Conservation (phyloP, 495 filamentous ascomycete species). For the Penicillium pulvis region DNA sequence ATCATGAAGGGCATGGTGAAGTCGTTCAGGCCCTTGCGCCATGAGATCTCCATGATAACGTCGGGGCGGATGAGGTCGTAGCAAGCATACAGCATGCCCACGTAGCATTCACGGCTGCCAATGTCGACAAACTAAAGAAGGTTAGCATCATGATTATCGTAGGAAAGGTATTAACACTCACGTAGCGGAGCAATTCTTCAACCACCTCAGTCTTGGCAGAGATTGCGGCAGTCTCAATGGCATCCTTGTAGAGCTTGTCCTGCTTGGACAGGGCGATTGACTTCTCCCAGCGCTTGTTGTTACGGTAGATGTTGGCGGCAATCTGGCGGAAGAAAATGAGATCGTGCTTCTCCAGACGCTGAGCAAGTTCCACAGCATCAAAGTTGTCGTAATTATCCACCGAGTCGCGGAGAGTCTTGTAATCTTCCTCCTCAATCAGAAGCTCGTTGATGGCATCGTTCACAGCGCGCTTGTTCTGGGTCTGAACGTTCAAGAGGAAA, state of each 20-base stretch:
- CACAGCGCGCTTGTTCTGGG: conserved; percentile 96
- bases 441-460: conserved; percentile 99
- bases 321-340: conserved; percentile 99
- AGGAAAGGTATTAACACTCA: conserved; percentile 53
- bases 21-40: conserved; percentile 92
- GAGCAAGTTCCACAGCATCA: conserved; percentile 91
- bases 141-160: conserved; percentile 32
- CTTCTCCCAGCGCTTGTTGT: conserved; percentile 99
- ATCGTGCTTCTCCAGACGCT: conserved; percentile 92
- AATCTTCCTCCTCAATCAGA: conserved; percentile 97
- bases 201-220: conserved; percentile 89
- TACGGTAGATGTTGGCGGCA: conserved; percentile 96
- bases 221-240: conserved; percentile 97
- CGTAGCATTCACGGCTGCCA: conserved; percentile 98
- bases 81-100: conserved; percentile 98
- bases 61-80: conserved; percentile 95
- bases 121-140: conserved; percentile 90
- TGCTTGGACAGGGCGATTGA: conserved; percentile 99
- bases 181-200: conserved; percentile 93
- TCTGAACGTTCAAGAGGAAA: conserved; percentile 95
- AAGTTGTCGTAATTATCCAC: conserved; percentile 99
- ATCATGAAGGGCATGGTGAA: conserved; percentile 99
- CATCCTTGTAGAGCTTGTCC: conserved; percentile 99
- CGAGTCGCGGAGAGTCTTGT: conserved; percentile 97
- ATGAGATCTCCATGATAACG: conserved; percentile 92